phyloP scores from a whole-genome alignment of 495 filamentous ascomycete genomes.

The Amorphotheca resinae region DNA sequence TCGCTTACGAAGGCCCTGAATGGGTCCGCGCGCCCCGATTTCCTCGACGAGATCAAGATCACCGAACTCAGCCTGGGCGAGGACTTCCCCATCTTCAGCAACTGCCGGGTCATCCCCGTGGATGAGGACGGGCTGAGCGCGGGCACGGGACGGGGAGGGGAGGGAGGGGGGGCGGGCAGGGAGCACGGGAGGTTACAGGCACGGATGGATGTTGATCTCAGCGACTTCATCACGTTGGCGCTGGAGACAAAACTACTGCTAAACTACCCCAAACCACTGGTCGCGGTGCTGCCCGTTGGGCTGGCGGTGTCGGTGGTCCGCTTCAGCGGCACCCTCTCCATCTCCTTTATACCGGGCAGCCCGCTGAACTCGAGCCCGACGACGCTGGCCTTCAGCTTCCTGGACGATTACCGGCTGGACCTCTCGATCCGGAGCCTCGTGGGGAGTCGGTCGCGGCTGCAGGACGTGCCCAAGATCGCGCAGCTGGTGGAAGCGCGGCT shows the following conservation, averaged over 20 bases:
- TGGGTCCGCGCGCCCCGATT: slow-evolving; percentile 71
- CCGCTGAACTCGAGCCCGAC: slow-evolving; percentile 40
- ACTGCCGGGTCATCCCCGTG: slow-evolving; percentile 81
- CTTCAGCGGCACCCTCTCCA: slow-evolving; percentile 86
- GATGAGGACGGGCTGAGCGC: slow-evolving; percentile 51
- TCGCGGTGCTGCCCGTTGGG: slow-evolving; percentile 86
- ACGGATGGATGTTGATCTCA: slow-evolving; percentile 90
- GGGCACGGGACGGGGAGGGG: slow-evolving; percentile 2
- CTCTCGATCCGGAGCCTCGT: slow-evolving; percentile 82
- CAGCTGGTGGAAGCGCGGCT: slow-evolving; percentile 84
- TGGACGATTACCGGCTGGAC: slow-evolving; percentile 90
- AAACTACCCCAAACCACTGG: slow-evolving; percentile 81
- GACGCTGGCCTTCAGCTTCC: slow-evolving; percentile 85
- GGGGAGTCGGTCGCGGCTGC: slow-evolving; percentile 77
- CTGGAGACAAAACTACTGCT: slow-evolving; percentile 87
- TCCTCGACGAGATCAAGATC: slow-evolving; percentile 82
- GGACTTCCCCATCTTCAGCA: slow-evolving; percentile 97
- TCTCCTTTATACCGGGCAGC: slow-evolving; percentile 67
- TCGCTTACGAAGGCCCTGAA: slow-evolving; percentile 85
- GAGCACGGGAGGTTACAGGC: slow-evolving; percentile 72
- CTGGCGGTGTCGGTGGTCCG: slow-evolving; percentile 82
- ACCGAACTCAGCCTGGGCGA: slow-evolving; percentile 90
- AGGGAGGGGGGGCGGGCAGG: slow-evolving; percentile 4
- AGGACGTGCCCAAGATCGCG: slow-evolving; percentile 96
- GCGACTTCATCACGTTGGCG: slow-evolving; percentile 86